Percentiles rank a stretch among this genome's conserved stretches.
Evolutionary conservation across 495 filamentous ascomycete genomes (phyloP).

Genomic region (Viridothelium virens): DNA sequence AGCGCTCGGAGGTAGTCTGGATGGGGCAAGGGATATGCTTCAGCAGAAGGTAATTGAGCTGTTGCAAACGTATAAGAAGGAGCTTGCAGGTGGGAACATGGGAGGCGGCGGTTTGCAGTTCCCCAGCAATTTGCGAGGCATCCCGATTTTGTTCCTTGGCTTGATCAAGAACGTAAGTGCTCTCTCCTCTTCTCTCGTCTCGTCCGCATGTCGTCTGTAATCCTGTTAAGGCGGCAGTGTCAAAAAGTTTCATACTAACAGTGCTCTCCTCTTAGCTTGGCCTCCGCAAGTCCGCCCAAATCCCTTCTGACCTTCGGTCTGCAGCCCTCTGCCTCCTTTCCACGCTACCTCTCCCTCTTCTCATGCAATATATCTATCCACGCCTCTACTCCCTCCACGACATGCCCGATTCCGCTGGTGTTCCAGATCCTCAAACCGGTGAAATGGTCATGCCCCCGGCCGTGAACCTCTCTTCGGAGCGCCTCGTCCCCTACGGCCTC

Average conservation of each 20-base stretch:
- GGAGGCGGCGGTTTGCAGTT: slow-evolving; percentile 88
- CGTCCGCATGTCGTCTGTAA: too few species aligned
- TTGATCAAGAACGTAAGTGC: slow-evolving; percentile 80
- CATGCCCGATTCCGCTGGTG: slow-evolving; percentile 90
- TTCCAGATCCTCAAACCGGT: slow-evolving; percentile 74
- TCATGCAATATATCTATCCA: slow-evolving; percentile 97
- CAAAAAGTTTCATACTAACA: slow-evolving; percentile 28
- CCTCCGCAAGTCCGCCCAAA: slow-evolving; percentile 89
- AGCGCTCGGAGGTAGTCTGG: slow-evolving; percentile 73
- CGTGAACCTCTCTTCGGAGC: slow-evolving; percentile 78
- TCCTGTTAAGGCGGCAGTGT: neutral
- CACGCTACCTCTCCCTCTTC: slow-evolving; percentile 79
- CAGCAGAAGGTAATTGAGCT: slow-evolving; percentile 90
- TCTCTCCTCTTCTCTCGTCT: neutral
- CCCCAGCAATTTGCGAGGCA: slow-evolving; percentile 77
- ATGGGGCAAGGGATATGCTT: slow-evolving; percentile 81
- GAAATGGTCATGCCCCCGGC: slow-evolving; percentile 81
- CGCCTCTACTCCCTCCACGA: slow-evolving; percentile 90
- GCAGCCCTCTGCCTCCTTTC: slow-evolving; percentile 88
- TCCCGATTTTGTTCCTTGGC: slow-evolving; percentile 85
- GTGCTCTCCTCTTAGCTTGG: slow-evolving; percentile 53
- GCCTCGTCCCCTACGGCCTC: slow-evolving; percentile 84
- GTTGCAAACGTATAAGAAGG: slow-evolving; percentile 90
- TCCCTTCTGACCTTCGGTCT: slow-evolving; percentile 89
- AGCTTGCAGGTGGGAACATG: slow-evolving; percentile 91